A percentile compares a stretch with the other conserved stretches of the same genome.
phyloP scores from a whole-genome alignment of 1,284 basidiomycete species.

The Fomitiporia mediterranea region DNA sequence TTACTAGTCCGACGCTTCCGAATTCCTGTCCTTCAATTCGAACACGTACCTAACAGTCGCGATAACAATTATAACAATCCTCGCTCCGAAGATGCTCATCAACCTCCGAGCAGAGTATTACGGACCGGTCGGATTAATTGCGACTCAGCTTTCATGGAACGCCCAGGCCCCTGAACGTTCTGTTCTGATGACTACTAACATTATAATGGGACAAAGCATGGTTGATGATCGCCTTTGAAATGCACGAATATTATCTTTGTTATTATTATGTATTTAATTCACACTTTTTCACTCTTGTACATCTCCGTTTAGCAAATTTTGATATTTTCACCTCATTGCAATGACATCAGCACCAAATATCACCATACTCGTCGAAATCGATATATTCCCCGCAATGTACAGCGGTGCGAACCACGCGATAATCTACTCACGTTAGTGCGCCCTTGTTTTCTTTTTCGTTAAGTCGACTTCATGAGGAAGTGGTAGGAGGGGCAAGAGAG shows the following conservation, averaged over 20 bases:
- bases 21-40: too few relatives aligned
- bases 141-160: not conserved
- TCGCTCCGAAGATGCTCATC: conserved; percentile 13
- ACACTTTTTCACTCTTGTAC: too few relatives aligned
- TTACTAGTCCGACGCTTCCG: too few relatives aligned
- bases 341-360: conserved; percentile 65
- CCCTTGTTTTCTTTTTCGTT: conserved; percentile 59
- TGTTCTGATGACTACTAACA: too few relatives aligned
- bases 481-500: conserved; percentile 51
- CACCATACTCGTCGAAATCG: conserved; percentile 54
- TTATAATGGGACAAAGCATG: too few relatives aligned
- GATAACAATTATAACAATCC: too few relatives aligned
- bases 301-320: too few relatives aligned
- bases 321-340: conserved; percentile 53
- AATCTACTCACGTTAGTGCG: conserved; percentile 53
- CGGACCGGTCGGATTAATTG: not conserved
- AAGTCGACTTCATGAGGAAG: too few relatives aligned
- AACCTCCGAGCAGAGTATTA: conserved; percentile 7
- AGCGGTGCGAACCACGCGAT: conserved; percentile 60
- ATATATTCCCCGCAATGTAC: conserved; percentile 67
- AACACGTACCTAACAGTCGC: too few relatives aligned
- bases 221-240: too few relatives aligned
- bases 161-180: not conserved
- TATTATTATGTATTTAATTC: too few relatives aligned
- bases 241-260: too few relatives aligned